Evolutionary conservation across 768 basidiomycete genomes (phyloP).

Genomic region (Lactarius sanguifluus): DNA sequence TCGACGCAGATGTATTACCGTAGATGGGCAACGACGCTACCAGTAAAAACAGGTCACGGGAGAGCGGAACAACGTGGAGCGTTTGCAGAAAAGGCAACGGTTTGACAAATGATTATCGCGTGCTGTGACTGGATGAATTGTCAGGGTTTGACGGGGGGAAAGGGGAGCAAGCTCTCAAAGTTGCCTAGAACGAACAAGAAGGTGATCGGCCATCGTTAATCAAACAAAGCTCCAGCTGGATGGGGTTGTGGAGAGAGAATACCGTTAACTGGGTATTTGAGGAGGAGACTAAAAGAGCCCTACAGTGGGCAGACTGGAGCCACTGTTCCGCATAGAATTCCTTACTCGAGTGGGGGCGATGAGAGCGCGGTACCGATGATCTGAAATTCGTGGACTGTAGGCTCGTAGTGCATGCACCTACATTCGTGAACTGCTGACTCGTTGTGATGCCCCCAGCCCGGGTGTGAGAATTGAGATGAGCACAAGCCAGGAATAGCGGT

Average conservation of each 20-base stretch:
- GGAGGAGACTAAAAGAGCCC: constrained; percentile 6
- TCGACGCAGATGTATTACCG: constrained; percentile 13
- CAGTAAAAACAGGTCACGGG: constrained; percentile 14
- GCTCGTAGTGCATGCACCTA: neutral
- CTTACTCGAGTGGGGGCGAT: constrained; percentile 11
- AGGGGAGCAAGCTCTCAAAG: constrained; percentile 1
- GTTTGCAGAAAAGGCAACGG: constrained; percentile 8
- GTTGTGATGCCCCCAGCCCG: neutral
- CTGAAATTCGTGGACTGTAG: neutral
- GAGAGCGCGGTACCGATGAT: constrained; percentile 11
- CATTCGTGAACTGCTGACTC: constrained; percentile 2
- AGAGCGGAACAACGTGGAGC: constrained; percentile 10
- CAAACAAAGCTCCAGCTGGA: constrained; percentile 14
- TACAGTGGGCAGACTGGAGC: constrained; percentile 13
- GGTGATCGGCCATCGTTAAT: constrained; percentile 16
- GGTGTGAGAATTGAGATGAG: constrained; percentile 26
- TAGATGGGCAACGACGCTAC: neutral
- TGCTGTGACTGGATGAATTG: constrained; percentile 5
- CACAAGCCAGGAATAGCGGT: constrained; percentile 18
- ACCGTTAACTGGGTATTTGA: constrained; percentile 16
- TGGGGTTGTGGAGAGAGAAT: constrained; percentile 20
- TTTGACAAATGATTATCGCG: constrained; percentile 1
- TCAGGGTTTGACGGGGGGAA: neutral
- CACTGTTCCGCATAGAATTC: constrained; percentile 21
- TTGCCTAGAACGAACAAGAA: constrained; percentile 9